A percentile compares a stretch with the other conserved stretches of the same genome.
Evolutionary conservation across 2,329 filamentous ascomycete genomes (phyloP).

Genomic region (Lachnellula subtilissima): DNA sequence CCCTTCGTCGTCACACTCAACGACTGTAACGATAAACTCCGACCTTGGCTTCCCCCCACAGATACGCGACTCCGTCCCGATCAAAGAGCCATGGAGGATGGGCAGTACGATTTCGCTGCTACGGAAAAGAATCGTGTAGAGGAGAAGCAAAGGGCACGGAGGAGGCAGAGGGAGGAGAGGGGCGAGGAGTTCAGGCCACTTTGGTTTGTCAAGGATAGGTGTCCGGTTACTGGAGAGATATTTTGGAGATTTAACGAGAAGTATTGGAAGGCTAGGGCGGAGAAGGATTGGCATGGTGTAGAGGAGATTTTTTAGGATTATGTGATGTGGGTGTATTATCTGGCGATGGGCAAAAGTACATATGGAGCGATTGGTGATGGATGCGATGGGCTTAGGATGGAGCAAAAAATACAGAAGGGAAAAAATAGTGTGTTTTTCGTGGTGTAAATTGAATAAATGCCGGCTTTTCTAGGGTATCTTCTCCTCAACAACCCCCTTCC

Average conservation of each 20-base stretch:
- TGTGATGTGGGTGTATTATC: neutral
- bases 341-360: too few species aligned
- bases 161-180: slow-evolving; percentile 65
- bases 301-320: slow-evolving; percentile 33
- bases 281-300: slow-evolving; percentile 30
- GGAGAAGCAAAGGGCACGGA: slow-evolving; percentile 77
- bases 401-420: too few species aligned
- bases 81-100: slow-evolving; percentile 97
- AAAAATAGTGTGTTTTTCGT: too few species aligned
- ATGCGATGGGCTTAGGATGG: too few species aligned
- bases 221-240: slow-evolving; percentile 76
- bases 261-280: slow-evolving; percentile 72
- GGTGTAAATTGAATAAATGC: too few species aligned
- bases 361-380: too few species aligned
- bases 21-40: slow-evolving; percentile 78
- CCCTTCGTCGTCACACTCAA: slow-evolving; percentile 95
- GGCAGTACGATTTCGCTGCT: slow-evolving; percentile 91
- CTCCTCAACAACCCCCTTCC: too few species aligned
- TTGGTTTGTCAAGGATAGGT: slow-evolving; percentile 75
- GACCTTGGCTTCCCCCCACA: slow-evolving; percentile 76
- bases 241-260: slow-evolving; percentile 86
- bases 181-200: slow-evolving; percentile 79
- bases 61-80: slow-evolving; percentile 91
- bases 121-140: slow-evolving; percentile 92
- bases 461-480: too few species aligned